A percentile compares a stretch with the other conserved stretches of the same genome.
phyloP scores from a whole-genome alignment of 495 filamentous ascomycete species.

The Penicillium cinerascens region DNA sequence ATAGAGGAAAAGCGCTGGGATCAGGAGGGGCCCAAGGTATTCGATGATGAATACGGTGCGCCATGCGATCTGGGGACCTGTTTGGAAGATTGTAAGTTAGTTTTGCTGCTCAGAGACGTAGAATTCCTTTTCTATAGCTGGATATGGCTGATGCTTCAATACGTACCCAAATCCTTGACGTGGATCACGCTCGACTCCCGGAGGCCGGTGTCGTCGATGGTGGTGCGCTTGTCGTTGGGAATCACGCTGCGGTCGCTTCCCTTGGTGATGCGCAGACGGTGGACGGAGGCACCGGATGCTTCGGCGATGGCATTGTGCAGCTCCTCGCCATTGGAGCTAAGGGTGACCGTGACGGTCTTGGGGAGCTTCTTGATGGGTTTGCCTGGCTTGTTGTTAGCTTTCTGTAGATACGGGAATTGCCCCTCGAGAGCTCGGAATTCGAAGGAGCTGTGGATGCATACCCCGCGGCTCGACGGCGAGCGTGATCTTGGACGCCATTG shows the following conservation, averaged over 20 bases:
- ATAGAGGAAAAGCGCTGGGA: conserved; percentile 72
- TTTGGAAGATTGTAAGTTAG: conserved; percentile 8
- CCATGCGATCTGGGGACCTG: conserved; percentile 91
- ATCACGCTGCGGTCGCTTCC: conserved; percentile 65
- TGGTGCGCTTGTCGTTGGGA: conserved; percentile 64
- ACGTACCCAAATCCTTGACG: conserved; percentile 89
- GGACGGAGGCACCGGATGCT: conserved; percentile 50
- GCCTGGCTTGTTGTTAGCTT: conserved; percentile 28
- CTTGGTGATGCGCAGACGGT: conserved; percentile 68
- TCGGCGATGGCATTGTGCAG: conserved; percentile 56
- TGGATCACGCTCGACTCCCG: conserved; percentile 67
- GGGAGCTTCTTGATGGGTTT: conserved; percentile 72
- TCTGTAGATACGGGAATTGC: not conserved
- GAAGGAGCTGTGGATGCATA: conserved; percentile 20
- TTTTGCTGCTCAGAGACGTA: not conserved
- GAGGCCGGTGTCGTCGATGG: conserved; percentile 61
- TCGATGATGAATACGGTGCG: conserved; percentile 91
- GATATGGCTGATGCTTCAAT: not conserved
- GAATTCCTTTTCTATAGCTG: not conserved
- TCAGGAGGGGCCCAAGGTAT: conserved; percentile 90
- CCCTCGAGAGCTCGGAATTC: not conserved
- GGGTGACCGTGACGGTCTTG: conserved; percentile 56
- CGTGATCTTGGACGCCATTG: conserved; percentile 36
- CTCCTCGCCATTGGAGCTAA: conserved; percentile 59
- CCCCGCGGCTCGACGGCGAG: conserved; percentile 40